phyloP scores from a whole-genome alignment of 768 basidiomycete species.

The Amanita rubescens region DNA sequence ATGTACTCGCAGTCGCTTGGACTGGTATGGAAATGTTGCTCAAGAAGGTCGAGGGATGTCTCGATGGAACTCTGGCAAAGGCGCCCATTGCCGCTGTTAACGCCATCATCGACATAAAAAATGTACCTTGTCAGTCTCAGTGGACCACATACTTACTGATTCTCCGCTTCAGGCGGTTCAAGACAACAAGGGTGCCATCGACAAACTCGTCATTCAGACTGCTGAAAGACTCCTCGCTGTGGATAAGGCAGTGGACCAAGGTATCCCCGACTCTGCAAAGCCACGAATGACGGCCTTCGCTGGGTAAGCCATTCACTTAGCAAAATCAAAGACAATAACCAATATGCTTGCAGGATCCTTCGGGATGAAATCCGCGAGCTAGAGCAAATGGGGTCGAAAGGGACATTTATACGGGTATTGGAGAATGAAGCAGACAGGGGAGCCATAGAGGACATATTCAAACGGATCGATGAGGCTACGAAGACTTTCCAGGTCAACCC shows the following conservation, averaged over 20 bases:
- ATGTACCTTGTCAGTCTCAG: slow-evolving; percentile 6
- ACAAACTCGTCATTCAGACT: background rate
- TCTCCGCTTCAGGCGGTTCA: background rate
- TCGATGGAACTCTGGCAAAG: slow-evolving; percentile 10
- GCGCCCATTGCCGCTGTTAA: slow-evolving; percentile 10
- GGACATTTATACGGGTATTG: slow-evolving; percentile 3
- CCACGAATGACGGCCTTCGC: background rate
- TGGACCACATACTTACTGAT: background rate
- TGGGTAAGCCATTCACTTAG: background rate
- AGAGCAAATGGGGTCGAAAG: background rate
- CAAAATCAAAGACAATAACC: background rate
- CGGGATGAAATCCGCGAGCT: background rate
- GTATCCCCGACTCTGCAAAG: background rate
- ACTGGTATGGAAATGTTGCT: slow-evolving; percentile 5
- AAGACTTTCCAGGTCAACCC: slow-evolving; percentile 12
- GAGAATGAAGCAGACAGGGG: slow-evolving; percentile 9
- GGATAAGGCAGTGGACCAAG: background rate
- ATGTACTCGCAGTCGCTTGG: background rate
- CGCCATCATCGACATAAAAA: slow-evolving; percentile 6
- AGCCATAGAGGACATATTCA: slow-evolving; percentile 2
- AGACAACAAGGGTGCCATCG: background rate
- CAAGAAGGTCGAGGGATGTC: slow-evolving; percentile 8
- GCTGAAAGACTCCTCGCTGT: background rate
- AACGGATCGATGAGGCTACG: slow-evolving; percentile 9
- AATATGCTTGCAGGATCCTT: background rate